Percentiles rank a stretch among this genome's conserved stretches.
Conservation (phyloP, 2,329 filamentous ascomycete genomes). For the Xylaria polymorpha region DNA sequence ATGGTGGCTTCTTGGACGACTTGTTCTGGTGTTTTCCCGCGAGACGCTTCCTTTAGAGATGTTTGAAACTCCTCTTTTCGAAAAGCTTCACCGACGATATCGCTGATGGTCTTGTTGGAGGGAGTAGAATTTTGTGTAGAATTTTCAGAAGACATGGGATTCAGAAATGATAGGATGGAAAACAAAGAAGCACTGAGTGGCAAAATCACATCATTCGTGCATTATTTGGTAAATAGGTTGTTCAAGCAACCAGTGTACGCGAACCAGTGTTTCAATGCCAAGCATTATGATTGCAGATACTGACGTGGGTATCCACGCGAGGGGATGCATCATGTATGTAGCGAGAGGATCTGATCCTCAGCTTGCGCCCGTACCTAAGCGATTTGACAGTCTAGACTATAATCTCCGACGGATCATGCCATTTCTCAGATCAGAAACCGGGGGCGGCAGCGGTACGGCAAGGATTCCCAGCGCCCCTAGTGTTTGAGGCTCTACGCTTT, state of each 20-base stretch:
- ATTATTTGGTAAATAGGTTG: not conserved
- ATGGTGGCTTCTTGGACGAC: slow-evolving; percentile 49
- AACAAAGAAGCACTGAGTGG: not conserved
- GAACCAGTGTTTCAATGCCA: slow-evolving; percentile 24
- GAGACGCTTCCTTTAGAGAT: slow-evolving; percentile 32
- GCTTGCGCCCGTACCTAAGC: not conserved
- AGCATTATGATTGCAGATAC: not conserved
- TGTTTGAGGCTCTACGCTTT: slow-evolving; percentile 49
- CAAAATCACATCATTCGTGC: slow-evolving; percentile 1
- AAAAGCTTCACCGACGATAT: slow-evolving; percentile 19
- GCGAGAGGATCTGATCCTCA: not conserved
- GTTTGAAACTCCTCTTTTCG: slow-evolving; percentile 22
- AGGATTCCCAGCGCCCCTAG: slow-evolving; percentile 42
- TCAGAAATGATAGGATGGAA: not conserved
- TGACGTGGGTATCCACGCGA: not conserved
- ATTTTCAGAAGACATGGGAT: slow-evolving; percentile 22
- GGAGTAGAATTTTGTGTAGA: slow-evolving; percentile 2
- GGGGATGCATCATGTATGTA: slow-evolving; percentile 6
- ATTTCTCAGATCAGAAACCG: slow-evolving; percentile 45
- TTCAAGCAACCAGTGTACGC: not conserved
- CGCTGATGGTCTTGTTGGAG: slow-evolving; percentile 18
- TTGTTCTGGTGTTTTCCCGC: slow-evolving; percentile 43
- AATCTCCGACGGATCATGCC: slow-evolving; percentile 44
- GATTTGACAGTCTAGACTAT: slow-evolving; percentile 14
- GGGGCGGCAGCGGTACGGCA: slow-evolving; percentile 38